Base-by-base conservation (phyloP, 257 asterid species). In the Solanum sejunctum region DNA sequence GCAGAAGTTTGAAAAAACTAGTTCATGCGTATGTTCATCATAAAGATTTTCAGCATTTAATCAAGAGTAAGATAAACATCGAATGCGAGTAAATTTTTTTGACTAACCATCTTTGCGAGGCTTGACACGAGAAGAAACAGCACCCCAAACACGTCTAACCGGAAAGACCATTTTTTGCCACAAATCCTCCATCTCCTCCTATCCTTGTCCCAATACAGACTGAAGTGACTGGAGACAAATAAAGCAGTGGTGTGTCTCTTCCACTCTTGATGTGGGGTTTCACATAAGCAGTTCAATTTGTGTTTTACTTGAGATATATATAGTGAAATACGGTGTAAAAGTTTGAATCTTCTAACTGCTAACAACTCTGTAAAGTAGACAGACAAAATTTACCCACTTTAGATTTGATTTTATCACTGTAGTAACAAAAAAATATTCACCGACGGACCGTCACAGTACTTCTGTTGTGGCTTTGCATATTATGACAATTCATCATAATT, bases 121-220 rank as follows among this genome's bases (percentile, higher is more conserved):
- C 85, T 89, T 94, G 51, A 89, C 90, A 21, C 95, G 96, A 80
- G 90, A 85, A 10, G 98, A 90, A 79, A 94, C 90, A 26, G 92
- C 79, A 77, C 88, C 77, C 96, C 95, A 93, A 45, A 88, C 98
- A 85, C 93, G 90, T 71, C 96, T 87, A 64, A 95, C 93, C 41
- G 98, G 97, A 80, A 93, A 92, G 9, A 90, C 94, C 87, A 95
- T 89, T 77, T 92, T 95, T 36, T 89, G 92, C 97, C 94, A 92
- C 94, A 90, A 93, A 51, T 83, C 85, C 84, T 93, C 97, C 94
- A 92, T 89, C 92, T 43, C 20, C 64, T 75, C 43, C 52, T 16
- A 36, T 51, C 43, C 49, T 75, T 12, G 60, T 47, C 3, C 18
- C 70, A 23, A 32, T 26, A 32, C 3, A 32, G 75, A 13, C 43